Base-by-base conservation (phyloP, 352 stramenopile species). In the Globisporangium orthogonon region DNA sequence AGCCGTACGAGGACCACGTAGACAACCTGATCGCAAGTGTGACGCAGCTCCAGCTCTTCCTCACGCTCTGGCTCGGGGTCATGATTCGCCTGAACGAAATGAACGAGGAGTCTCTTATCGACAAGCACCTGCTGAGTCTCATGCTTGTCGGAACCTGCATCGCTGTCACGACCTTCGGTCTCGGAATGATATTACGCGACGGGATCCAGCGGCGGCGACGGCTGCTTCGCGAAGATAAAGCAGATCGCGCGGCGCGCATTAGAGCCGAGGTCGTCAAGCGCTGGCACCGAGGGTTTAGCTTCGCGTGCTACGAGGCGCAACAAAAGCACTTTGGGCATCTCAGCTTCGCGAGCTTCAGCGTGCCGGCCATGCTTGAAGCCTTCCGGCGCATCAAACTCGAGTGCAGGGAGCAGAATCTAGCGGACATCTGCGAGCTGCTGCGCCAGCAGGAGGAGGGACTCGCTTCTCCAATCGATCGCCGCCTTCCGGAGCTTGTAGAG, bases 21-120 rank as follows among this genome's bases (percentile, higher is more conserved):
- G 74, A 89, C 60, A 91, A 87, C 48, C 55, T 91, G 54, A 79
- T 89, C 33, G 78, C 73, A 41, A 87, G 78, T 54, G 73, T 89
- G 55, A 82, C 78, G 50, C 81, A 91, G 61, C 60, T 91, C 28
- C 81, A 91, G 63, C 73, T 89, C 44, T 89, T 86, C 66, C 70
- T 91, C 41, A 91, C 78, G 58, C 60, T 91, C n/a, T 91, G 81
- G 81, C 77, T 91, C 41, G 78, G 81, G 28, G 65, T 87, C 50
- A 83, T 91, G 71, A 86, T 85, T 49, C 69, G 71, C n/a, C 63
- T 91, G 15, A 83, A 88, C 50, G 73, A 74, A 31, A 49, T 87
- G 39, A 86, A 83, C 52, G 60, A 73, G 17, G 75, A 87, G 43
- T 74, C 78, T 17, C 61, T 84, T 13, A 86, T 91, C 63, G 79